Evolutionary conservation across 2,329 filamentous ascomycete species (phyloP).

Genomic region (Aspergillus luchuensis): DNA sequence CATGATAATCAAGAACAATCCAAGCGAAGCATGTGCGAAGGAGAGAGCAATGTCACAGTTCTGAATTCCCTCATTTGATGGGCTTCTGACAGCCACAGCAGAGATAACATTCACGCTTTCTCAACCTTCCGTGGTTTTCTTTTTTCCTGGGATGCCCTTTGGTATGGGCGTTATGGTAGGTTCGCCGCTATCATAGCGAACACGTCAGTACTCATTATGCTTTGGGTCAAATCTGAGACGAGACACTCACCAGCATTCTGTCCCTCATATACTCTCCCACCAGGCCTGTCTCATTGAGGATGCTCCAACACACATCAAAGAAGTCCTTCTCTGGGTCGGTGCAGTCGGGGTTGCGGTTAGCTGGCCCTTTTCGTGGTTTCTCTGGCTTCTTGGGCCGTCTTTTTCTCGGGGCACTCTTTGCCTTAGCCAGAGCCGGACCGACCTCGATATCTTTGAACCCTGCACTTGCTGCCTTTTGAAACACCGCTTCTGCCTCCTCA

Average conservation of each 20-base stretch:
- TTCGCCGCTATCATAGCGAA: background rate
- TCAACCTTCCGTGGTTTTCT: background rate
- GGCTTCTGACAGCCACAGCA: background rate
- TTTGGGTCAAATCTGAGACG: background rate
- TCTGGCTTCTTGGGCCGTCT: background rate
- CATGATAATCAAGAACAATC: background rate
- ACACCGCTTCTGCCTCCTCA: background rate
- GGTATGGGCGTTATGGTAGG: background rate
- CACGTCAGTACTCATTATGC: background rate
- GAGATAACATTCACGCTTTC: background rate
- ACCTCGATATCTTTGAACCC: background rate
- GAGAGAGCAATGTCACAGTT: background rate
- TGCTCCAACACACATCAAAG: background rate
- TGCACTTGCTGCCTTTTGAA: background rate
- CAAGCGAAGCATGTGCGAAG: background rate
- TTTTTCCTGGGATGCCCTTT: background rate
- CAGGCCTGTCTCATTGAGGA: background rate
- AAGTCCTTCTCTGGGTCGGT: constrained; percentile 18
- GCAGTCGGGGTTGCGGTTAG: background rate
- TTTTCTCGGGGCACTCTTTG: background rate
- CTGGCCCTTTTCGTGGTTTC: background rate
- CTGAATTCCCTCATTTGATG: background rate
- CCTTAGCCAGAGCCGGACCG: background rate
- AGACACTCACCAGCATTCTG: background rate
- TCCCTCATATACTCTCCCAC: background rate